Evolutionary conservation across 2,329 filamentous ascomycete genomes (phyloP).

Genomic region (Curvularia spicifera): DNA sequence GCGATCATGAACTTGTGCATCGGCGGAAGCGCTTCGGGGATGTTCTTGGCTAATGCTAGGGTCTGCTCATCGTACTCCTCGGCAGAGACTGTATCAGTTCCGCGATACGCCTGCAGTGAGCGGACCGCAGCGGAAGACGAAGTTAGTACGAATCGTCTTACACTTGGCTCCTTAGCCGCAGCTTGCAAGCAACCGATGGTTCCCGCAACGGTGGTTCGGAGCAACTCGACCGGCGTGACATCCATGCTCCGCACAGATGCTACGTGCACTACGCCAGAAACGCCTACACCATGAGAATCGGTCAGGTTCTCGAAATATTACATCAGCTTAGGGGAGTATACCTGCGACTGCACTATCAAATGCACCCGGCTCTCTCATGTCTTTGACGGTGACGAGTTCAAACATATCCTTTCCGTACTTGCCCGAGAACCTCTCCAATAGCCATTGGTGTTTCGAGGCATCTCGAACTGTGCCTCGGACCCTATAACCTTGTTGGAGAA

Average conservation of each 20-base stretch:
- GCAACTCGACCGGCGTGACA: constrained; percentile 46
- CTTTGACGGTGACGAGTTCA: constrained; percentile 22
- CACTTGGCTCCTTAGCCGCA: constrained; percentile 47
- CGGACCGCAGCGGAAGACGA: constrained; percentile 47
- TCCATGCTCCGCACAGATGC: constrained; percentile 53
- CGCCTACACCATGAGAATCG: constrained; percentile 31
- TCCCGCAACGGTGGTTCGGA: constrained; percentile 43
- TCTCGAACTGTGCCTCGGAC: constrained; percentile 42
- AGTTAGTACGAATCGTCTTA: constrained; percentile 54
- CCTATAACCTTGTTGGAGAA: constrained; percentile 38
- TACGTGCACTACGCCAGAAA: constrained; percentile 53
- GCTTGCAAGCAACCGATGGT: constrained; percentile 50
- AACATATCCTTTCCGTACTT: constrained; percentile 31
- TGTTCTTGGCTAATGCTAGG: constrained; percentile 39
- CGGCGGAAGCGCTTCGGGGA: constrained; percentile 27
- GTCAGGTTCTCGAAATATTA: background rate
- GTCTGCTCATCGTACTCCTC: constrained; percentile 45
- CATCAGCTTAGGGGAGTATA: constrained; percentile 6
- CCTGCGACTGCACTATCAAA: constrained; percentile 34
- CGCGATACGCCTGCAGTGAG: constrained; percentile 34
- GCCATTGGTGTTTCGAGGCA: constrained; percentile 30
- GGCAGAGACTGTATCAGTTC: constrained; percentile 35
- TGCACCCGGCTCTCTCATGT: constrained; percentile 33
- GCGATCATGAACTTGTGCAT: constrained; percentile 28
- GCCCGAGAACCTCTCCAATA: constrained; percentile 30